These are phyloP conservation scores for Tuber indicum DNA, from an alignment of 495 filamentous ascomycete genomes.

Conservation along the genomic window DNA sequence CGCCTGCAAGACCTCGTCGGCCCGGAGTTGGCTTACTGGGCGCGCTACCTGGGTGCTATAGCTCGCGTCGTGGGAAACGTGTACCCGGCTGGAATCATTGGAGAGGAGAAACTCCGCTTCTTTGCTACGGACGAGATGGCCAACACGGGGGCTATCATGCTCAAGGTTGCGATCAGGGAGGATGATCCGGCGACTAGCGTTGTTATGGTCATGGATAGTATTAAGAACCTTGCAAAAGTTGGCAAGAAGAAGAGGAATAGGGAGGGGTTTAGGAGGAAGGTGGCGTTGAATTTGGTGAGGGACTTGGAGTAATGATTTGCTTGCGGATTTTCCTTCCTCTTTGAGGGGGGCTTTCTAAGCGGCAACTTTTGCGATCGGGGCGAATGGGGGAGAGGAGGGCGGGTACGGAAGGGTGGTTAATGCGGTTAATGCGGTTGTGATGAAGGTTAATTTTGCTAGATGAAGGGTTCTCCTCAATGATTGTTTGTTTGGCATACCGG, in stretches of 20 bases:
- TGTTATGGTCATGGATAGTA: slow-evolving; percentile 42
- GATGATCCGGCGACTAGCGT: slow-evolving; percentile 30
- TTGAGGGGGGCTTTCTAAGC: neutral
- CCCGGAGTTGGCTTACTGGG: slow-evolving; percentile 54
- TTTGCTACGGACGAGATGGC: slow-evolving; percentile 33
- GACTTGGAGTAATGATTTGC: slow-evolving; percentile 21
- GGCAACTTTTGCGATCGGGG: neutral
- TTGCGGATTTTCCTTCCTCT: neutral
- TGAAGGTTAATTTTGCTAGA: neutral
- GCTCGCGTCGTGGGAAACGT: slow-evolving; percentile 50
- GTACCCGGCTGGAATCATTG: slow-evolving; percentile 41
- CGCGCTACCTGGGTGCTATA: slow-evolving; percentile 55
- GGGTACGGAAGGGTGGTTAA: neutral
- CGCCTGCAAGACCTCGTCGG: slow-evolving; percentile 49
- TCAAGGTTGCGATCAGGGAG: slow-evolving; percentile 39
- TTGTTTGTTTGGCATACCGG: neutral
- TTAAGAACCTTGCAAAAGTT: slow-evolving; percentile 50
- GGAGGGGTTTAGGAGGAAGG: slow-evolving; percentile 33
- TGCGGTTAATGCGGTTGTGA: neutral
- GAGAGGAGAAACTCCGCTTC: slow-evolving; percentile 36
- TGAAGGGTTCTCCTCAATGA: neutral
- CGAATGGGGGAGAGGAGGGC: neutral
- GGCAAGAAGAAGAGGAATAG: slow-evolving; percentile 57
- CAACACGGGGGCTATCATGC: slow-evolving; percentile 14
- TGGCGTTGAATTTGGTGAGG: slow-evolving; percentile 20